A percentile compares a stretch with the other conserved stretches of the same genome.
Conservation (phyloP, 2,329 filamentous ascomycete species). For the Fusarium pseudocircinatum region DNA sequence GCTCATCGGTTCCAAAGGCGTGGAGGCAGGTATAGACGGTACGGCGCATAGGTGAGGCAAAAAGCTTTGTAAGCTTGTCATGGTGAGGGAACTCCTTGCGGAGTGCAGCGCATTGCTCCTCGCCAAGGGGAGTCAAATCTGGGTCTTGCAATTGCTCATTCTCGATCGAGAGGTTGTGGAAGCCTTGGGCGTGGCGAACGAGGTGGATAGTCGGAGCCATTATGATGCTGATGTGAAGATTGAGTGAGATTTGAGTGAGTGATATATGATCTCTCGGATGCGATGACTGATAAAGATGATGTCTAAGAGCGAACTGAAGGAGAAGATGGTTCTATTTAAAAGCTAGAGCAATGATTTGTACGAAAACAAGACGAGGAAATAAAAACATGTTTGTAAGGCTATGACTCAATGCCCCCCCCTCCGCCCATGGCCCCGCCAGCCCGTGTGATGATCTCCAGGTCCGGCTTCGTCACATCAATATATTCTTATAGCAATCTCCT, state of each 20-base stretch:
- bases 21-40: constrained; percentile 82
- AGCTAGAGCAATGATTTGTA: background rate
- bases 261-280: background rate
- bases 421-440: too few relatives aligned
- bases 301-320: background rate
- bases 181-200: constrained; percentile 80
- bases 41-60: constrained; percentile 82
- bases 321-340: background rate
- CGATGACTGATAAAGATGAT: background rate
- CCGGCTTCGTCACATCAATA: constrained; percentile 34
- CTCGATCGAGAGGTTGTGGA: constrained; percentile 78
- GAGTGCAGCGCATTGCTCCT: constrained; percentile 76
- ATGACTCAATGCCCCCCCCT: constrained; percentile 27
- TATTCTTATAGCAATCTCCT: too few relatives aligned
- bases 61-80: constrained; percentile 71
- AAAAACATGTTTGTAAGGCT: constrained; percentile 1
- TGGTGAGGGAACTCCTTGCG: constrained; percentile 71
- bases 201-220: constrained; percentile 70
- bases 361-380: background rate
- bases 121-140: constrained; percentile 77
- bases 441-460: constrained; percentile 35
- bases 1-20: constrained; percentile 67
- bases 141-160: constrained; percentile 83
- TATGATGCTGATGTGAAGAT: constrained; percentile 6
- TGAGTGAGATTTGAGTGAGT: background rate